A percentile compares a stretch with the other conserved stretches of the same genome.
Evolutionary conservation across 78 protist species (phyloP).

Genomic region (Reticulomyxa filosa): DNA sequence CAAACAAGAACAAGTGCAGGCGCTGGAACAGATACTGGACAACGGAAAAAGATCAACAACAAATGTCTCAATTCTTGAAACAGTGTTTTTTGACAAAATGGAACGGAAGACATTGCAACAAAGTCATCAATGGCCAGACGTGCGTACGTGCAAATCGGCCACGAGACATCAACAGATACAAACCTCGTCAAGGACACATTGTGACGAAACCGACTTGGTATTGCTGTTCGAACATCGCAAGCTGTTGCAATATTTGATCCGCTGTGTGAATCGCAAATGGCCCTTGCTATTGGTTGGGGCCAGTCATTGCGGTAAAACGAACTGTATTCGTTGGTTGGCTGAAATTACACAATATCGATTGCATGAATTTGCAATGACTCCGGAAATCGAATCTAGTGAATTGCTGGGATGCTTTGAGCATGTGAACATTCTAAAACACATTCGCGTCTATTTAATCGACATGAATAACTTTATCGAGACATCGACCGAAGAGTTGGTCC

Average conservation of each 20-base stretch:
- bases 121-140: too few relatives aligned
- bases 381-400: slow-evolving; percentile 44
- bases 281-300: slow-evolving; percentile 50
- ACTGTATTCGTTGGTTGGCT: slow-evolving; percentile 49
- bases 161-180: background rate
- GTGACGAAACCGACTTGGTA: background rate
- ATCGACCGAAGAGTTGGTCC: too few relatives aligned
- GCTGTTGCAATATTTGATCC: background rate
- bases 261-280: background rate
- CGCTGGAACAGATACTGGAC: too few relatives aligned
- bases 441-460: too few relatives aligned
- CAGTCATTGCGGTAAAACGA: slow-evolving; percentile 63
- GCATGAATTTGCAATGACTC: slow-evolving; percentile 14
- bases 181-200: background rate
- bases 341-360: slow-evolving; percentile 1
- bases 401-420: too few relatives aligned
- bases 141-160: too few relatives aligned
- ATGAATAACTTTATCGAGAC: too few relatives aligned
- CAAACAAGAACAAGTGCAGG: background rate
- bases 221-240: background rate
- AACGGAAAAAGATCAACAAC: too few relatives aligned
- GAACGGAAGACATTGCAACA: too few relatives aligned
- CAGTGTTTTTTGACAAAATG: too few relatives aligned
- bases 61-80: too few relatives aligned
- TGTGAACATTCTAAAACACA: too few relatives aligned